Conservation (phyloP, 345 rosid genomes). For the Aurinia saxatilis region DNA sequence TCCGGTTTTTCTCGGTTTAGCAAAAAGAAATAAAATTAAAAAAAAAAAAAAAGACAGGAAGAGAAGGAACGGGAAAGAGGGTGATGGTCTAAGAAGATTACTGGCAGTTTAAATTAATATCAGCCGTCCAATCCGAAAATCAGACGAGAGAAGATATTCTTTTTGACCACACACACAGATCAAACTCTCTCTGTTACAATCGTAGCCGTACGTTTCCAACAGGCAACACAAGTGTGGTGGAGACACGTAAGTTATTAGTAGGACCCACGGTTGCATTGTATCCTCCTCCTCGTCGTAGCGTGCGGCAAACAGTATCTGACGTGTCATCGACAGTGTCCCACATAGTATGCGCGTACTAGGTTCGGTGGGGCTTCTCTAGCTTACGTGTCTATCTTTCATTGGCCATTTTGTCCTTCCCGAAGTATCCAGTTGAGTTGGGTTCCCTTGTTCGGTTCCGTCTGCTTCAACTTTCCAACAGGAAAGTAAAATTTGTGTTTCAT, state of each 20-base stretch:
- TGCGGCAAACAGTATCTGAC: slow-evolving; percentile 30
- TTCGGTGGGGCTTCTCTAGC: slow-evolving; percentile 29
- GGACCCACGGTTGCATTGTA: slow-evolving; percentile 2
- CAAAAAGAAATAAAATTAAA: not conserved
- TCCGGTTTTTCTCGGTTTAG: not conserved
- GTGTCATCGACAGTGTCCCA: slow-evolving; percentile 33
- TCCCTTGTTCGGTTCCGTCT: slow-evolving; percentile 6
- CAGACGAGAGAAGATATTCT: slow-evolving; percentile 32
- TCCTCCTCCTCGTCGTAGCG: slow-evolving; percentile 21
- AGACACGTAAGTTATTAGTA: slow-evolving; percentile 22
- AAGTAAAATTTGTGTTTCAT: no score
- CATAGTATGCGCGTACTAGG: slow-evolving; percentile 31
- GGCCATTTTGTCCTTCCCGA: not conserved
- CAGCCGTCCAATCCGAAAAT: slow-evolving; percentile 38
- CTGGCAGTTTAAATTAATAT: slow-evolving; percentile 7
- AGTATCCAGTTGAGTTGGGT: slow-evolving; percentile 10
- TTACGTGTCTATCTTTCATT: slow-evolving; percentile 18
- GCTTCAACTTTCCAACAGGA: not conserved
- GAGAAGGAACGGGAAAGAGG: slow-evolving; percentile 25
- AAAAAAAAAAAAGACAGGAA: slow-evolving; percentile 4
- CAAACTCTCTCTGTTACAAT: slow-evolving; percentile 10
- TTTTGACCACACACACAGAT: slow-evolving; percentile 36
- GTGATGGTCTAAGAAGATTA: slow-evolving; percentile 22
- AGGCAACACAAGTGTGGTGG: slow-evolving; percentile 10
- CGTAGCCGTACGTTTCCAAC: slow-evolving; percentile 24